These are phyloP conservation scores for Vanrija humicola DNA, from an alignment of 1,284 basidiomycete genomes.

Conservation along the genomic window DNA sequence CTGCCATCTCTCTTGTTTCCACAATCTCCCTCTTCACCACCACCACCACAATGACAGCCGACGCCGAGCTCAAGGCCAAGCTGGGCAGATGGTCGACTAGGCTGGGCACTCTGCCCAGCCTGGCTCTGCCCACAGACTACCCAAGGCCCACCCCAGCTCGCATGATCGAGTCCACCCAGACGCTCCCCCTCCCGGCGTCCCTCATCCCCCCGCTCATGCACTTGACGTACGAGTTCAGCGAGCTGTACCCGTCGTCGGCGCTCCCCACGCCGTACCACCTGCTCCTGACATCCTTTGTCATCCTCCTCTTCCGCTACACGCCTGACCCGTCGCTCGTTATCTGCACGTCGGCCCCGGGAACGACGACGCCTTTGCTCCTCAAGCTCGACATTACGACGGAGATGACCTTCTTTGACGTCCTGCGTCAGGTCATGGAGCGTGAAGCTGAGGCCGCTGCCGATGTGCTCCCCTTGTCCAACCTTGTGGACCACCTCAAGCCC, in stretches of 20 bases:
- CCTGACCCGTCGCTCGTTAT: conserved; percentile 93
- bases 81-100: conserved; percentile 48
- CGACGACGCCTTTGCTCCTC: conserved; percentile 75
- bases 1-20: not conserved
- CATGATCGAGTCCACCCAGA: conserved; percentile 72
- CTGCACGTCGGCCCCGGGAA: conserved; percentile 76
- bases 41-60: conserved; percentile 1
- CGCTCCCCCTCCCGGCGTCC: conserved; percentile 57
- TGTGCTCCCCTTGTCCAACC: conserved; percentile 73
- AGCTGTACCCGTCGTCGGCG: conserved; percentile 34
- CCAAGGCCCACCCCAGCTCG: conserved; percentile 72
- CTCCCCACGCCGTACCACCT: conserved; percentile 85
- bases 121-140: conserved; percentile 95
- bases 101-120: conserved; percentile 68
- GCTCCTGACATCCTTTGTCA: conserved; percentile 82
- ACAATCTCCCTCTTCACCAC: not conserved
- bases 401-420: conserved; percentile 88
- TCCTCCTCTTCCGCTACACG: conserved; percentile 90
- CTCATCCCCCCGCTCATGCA: conserved; percentile 45
- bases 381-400: conserved; percentile 78
- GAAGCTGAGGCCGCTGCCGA: conserved; percentile 82
- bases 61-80: conserved; percentile 22
- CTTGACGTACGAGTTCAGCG: conserved; percentile 69
- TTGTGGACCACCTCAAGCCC: conserved; percentile 68
- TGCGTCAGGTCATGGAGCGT: conserved; percentile 57